Evolutionary conservation across 2,329 filamentous ascomycete genomes (phyloP).

Genomic region (Colletotrichum ledebouriae): DNA sequence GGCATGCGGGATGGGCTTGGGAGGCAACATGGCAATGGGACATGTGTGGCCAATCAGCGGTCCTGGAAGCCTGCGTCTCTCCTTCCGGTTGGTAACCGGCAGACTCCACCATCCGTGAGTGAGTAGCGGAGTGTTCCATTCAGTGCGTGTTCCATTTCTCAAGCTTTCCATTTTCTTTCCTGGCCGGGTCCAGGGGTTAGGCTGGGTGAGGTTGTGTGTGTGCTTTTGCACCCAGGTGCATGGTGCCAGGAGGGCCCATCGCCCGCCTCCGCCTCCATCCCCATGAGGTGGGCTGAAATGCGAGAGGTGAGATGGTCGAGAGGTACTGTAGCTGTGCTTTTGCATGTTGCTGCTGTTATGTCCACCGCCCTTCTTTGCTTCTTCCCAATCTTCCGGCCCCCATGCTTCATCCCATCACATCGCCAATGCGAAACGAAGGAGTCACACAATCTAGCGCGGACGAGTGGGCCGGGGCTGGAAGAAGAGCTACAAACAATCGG

Average conservation of each 20-base stretch:
- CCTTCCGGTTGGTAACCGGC: constrained; percentile 41
- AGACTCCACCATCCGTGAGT: constrained; percentile 10
- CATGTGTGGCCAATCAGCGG: constrained; percentile 30
- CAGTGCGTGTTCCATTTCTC: too few relatives aligned
- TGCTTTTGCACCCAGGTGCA: constrained; percentile 4
- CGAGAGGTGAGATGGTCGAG: constrained; percentile 17
- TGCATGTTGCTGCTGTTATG: constrained; percentile 31
- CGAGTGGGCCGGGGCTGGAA: constrained; percentile 18
- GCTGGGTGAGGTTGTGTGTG: constrained; percentile 3
- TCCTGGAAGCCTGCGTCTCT: constrained; percentile 25
- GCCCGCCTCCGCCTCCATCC: neutral
- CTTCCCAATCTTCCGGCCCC: constrained; percentile 19
- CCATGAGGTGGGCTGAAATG: neutral
- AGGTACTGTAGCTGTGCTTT: constrained; percentile 37
- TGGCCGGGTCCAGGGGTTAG: neutral
- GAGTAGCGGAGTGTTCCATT: neutral
- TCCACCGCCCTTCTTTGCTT: constrained; percentile 41
- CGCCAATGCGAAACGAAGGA: constrained; percentile 17
- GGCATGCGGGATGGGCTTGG: constrained; percentile 37
- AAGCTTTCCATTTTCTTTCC: too few relatives aligned
- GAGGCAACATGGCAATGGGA: constrained; percentile 34
- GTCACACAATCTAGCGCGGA: constrained; percentile 17
- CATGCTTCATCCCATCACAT: constrained; percentile 24
- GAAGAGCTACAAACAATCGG: constrained; percentile 24
- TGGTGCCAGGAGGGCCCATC: constrained; percentile 3